These are phyloP conservation scores for Leucaena leucocephala DNA, from an alignment of 306 rosid genomes.

Conservation along the genomic window DNA sequence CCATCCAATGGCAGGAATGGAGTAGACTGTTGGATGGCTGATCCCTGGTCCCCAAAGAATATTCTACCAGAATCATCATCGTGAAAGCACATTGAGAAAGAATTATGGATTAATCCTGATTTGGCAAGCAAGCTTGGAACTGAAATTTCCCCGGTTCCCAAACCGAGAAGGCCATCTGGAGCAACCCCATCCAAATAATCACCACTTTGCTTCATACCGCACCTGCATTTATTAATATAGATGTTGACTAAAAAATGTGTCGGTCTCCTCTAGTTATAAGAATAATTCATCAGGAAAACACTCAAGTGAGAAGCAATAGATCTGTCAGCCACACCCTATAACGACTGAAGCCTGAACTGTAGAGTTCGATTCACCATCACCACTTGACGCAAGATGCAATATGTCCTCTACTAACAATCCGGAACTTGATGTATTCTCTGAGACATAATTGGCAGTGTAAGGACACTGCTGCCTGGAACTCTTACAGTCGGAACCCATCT, in stretches of 20 bases:
- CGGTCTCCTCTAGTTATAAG: neutral
- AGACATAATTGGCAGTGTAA: slow-evolving; percentile 56
- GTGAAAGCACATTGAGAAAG: slow-evolving; percentile 82
- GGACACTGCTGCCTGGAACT: slow-evolving; percentile 78
- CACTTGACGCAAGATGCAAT: slow-evolving; percentile 72
- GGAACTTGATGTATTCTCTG: slow-evolving; percentile 88
- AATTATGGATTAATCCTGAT: slow-evolving; percentile 71
- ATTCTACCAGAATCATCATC: slow-evolving; percentile 82
- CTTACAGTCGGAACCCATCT: slow-evolving; percentile 63
- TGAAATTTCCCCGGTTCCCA: slow-evolving; percentile 86
- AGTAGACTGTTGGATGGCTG: slow-evolving; percentile 71
- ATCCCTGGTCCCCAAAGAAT: slow-evolving; percentile 86
- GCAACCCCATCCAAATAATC: slow-evolving; percentile 88
- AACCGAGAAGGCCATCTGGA: slow-evolving; percentile 92
- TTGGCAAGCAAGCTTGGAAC: slow-evolving; percentile 84
- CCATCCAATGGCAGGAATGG: slow-evolving; percentile 74
- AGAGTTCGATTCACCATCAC: slow-evolving; percentile 45
- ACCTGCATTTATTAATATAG: slow-evolving; percentile 52
- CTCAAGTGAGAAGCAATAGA: slow-evolving; percentile 25
- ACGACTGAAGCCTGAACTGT: slow-evolving; percentile 76
- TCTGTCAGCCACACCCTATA: slow-evolving; percentile 63
- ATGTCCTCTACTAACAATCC: slow-evolving; percentile 90
- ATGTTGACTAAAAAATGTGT: slow-evolving; percentile 20
- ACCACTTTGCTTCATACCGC: slow-evolving; percentile 99
- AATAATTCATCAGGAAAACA: slow-evolving; percentile 21